phyloP scores from a whole-genome alignment of 169 alveolate genomes.

The Plasmodium adleri region DNA sequence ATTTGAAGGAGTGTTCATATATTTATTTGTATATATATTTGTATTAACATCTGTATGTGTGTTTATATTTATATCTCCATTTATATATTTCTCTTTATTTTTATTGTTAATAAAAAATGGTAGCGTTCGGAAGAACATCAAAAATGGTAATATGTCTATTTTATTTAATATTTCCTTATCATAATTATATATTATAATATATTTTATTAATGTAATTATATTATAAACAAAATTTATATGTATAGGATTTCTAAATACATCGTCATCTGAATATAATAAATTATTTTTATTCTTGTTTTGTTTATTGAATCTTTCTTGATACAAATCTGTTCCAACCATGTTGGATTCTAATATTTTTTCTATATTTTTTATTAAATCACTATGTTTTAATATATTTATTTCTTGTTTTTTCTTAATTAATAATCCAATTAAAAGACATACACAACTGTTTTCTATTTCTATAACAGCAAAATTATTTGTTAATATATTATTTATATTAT shows the following conservation, averaged over 20 bases:
- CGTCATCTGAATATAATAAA: too few species aligned
- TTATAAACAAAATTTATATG: constrained; percentile 53
- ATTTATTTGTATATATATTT: too few species aligned
- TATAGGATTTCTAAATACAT: not conserved
- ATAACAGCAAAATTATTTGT: constrained; percentile 29
- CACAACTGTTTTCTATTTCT: constrained; percentile 75
- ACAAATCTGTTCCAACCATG: constrained; percentile 35
- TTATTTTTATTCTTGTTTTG: not conserved
- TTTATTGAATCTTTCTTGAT: constrained; percentile 22
- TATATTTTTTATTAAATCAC: constrained; percentile 14
- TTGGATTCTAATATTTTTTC: constrained; percentile 55
- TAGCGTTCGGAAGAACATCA: constrained; percentile 30
- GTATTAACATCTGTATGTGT: too few species aligned
- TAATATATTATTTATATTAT: constrained; percentile 27
- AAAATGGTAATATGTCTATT: constrained; percentile 53
- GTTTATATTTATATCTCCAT: too few species aligned
- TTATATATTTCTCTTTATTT: not conserved
- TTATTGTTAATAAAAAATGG: constrained; percentile 34
- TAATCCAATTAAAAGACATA: constrained; percentile 70
- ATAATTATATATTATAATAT: constrained; percentile 43
- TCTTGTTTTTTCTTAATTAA: constrained; percentile 10
- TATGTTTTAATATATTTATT: constrained; percentile 30
- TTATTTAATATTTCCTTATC: constrained; percentile 36
- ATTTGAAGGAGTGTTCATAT: too few species aligned
- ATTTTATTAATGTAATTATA: constrained; percentile 51